Conservation (phyloP, 108 stramenopile genomes). For the Fragilaria crotonensis region DNA sequence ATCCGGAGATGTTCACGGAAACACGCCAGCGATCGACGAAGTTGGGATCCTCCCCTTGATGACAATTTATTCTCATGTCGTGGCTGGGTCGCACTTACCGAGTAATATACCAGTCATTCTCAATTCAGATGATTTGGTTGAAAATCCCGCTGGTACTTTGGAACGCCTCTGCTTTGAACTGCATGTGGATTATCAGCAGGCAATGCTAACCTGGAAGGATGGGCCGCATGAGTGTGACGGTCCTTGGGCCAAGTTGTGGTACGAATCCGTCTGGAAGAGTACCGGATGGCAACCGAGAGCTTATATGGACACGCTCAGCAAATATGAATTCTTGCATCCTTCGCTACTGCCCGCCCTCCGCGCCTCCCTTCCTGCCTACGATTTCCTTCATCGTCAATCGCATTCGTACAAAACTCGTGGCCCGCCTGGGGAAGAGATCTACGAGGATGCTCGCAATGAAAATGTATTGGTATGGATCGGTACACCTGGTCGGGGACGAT, state of each 20-base stretch:
- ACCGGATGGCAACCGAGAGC: conserved; percentile 40
- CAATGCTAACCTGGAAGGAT: conserved; percentile 59
- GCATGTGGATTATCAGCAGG: conserved; percentile 54
- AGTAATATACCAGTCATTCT: conserved; percentile 26
- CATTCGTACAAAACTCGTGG: conserved; percentile 34
- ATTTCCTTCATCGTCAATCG: conserved; percentile 46
- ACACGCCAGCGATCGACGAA: conserved; percentile 63
- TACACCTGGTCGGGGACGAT: conserved; percentile 40
- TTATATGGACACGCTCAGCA: conserved; percentile 9
- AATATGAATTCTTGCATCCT: conserved; percentile 55
- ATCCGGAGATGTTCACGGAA: conserved; percentile 46
- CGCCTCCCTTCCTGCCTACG: conserved; percentile 62
- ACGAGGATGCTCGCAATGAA: conserved; percentile 83
- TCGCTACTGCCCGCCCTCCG: conserved; percentile 47
- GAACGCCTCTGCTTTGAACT: conserved; percentile 39
- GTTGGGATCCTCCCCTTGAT: conserved; percentile 72
- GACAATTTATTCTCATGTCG: conserved; percentile 58
- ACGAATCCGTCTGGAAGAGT: conserved; percentile 65
- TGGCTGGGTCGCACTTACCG: conserved; percentile 7
- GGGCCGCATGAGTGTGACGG: conserved; percentile 73
- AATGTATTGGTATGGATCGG: conserved; percentile 84
- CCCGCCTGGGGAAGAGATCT: conserved; percentile 49
- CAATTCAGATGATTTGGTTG: conserved; percentile 77
- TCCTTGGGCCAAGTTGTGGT: conserved; percentile 86
- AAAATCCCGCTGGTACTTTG: conserved; percentile 47